phyloP scores from a whole-genome alignment of 768 basidiomycete genomes.

The Lanmaoa rubissima region DNA sequence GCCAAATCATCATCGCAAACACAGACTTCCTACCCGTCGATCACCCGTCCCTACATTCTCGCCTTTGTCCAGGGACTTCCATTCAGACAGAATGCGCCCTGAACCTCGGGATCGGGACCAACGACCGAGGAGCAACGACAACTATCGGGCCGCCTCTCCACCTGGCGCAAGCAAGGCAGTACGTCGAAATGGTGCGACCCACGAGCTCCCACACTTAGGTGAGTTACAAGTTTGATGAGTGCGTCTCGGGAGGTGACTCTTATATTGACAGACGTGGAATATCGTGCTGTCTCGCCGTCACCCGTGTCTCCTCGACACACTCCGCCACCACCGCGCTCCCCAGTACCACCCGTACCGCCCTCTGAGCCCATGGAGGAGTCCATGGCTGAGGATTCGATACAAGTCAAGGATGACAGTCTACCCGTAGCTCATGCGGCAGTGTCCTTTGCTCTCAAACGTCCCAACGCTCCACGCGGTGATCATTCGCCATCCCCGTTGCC shows the following conservation, averaged over 20 bases:
- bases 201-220: conserved; percentile 13
- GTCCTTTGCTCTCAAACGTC: conserved; percentile 44
- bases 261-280: conserved; percentile 12
- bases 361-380: conserved; percentile 38
- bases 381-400: conserved; percentile 1
- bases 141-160: conserved; percentile 12
- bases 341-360: conserved; percentile 29
- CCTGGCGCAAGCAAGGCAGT: conserved; percentile 6
- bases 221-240: neutral
- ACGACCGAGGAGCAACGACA: conserved; percentile 31
- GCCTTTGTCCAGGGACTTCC: conserved; percentile 38
- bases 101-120: conserved; percentile 37
- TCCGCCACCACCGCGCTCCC: conserved; percentile 23
- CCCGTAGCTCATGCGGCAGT: conserved; percentile 38
- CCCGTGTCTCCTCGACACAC: conserved; percentile 24
- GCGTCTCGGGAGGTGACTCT: neutral
- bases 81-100: conserved; percentile 34
- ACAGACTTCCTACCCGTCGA: conserved; percentile 37
- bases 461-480: conserved; percentile 43
- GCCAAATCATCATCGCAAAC: conserved; percentile 32
- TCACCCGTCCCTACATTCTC: conserved; percentile 38
- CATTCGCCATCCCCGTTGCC: conserved; percentile 46
- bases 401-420: conserved; percentile 31
- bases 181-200: conserved; percentile 3
- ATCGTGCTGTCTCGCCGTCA: conserved; percentile 23